phyloP scores from a whole-genome alignment of 805 yeast species.

The Sugiyamaella lignohabitans region DNA sequence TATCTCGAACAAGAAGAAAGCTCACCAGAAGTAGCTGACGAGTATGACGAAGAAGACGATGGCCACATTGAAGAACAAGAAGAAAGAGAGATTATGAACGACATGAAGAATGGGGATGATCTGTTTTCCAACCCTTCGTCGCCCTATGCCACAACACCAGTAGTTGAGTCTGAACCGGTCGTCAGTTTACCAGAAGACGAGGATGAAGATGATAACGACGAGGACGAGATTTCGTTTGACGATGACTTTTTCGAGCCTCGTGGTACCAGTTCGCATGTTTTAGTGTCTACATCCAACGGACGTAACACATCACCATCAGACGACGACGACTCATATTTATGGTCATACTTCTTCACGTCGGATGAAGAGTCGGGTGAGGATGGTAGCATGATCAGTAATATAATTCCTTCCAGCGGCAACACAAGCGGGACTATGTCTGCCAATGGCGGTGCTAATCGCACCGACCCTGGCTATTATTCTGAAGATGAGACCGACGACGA shows the following conservation, averaged over 20 bases:
- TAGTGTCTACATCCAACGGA: conserved; percentile 7
- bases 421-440: background rate
- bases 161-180: conserved; percentile 21
- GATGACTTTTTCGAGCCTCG: conserved; percentile 25
- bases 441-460: conserved; percentile 16
- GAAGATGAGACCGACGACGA: conserved; percentile 97
- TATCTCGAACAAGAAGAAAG: conserved; percentile 34
- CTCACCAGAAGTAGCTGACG: conserved; percentile 40
- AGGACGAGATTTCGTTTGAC: conserved; percentile 21
- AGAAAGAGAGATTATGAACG: conserved; percentile 35
- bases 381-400: background rate
- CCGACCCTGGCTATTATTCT: conserved; percentile 31
- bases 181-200: conserved; percentile 19
- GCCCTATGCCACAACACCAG: conserved; percentile 21
- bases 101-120: conserved; percentile 21
- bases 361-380: conserved; percentile 28
- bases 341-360: conserved; percentile 65
- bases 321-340: conserved; percentile 63
- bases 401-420: no score
- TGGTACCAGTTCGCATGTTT: conserved; percentile 14
- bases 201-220: conserved; percentile 27
- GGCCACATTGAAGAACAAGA: conserved; percentile 33
- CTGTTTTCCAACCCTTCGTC: conserved; percentile 15
- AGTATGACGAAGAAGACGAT: conserved; percentile 27
- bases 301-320: conserved; percentile 28